Evolutionary conservation across 768 basidiomycete genomes (phyloP), one percentile per base, ranked within the genome.

Genomic region (Hypholoma fasciculare): DNA sequence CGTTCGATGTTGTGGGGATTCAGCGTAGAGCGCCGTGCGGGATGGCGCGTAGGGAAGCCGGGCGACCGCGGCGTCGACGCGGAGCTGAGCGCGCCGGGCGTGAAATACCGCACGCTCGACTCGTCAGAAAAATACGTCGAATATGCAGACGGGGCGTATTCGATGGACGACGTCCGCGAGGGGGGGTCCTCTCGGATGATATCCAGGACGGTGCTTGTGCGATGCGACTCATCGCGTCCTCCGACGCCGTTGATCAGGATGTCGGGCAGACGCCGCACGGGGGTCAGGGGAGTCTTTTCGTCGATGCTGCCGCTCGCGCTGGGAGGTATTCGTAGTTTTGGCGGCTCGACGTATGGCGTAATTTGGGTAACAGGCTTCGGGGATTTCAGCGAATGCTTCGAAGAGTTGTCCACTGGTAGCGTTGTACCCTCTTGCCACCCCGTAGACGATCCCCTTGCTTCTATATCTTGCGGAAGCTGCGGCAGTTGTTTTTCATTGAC

Each of bases 101-200:
- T 16, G 59, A 14, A 42, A 39, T 46, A 16, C 38, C 38, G 7
- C 11, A 42, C 20, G 23, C 40, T 30, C 9, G 54, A 38, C 9
- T 34, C 43, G n/a, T 34, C 40, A 11, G 56, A 57, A n/a, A 5
- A 30, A 27, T 47, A 52, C 7, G 54, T 52, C 14, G 38, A 51
- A 42, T 60, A 60, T 14, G 34, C 39, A 5, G 59, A 60, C 9
- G 59, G 59, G 12, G 54, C 59, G 23, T 60, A 60, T 14, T 40
- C 16, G 20, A 40, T 51, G 5, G 26, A 4, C 42, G 38, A 23
- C 26, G 17, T 49, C 47, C 30, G 9, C 30, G 2, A 27, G 27
- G 11, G 48, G 42, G 2, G 13, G 13, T 20, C 27, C 19, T 14
- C 19, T 19, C 11, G n/a, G 11, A 52, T 34, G 14, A 20, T 37